phyloP scores from a whole-genome alignment of 108 stramenopile species.

The Poteriospumella lacustris region DNA sequence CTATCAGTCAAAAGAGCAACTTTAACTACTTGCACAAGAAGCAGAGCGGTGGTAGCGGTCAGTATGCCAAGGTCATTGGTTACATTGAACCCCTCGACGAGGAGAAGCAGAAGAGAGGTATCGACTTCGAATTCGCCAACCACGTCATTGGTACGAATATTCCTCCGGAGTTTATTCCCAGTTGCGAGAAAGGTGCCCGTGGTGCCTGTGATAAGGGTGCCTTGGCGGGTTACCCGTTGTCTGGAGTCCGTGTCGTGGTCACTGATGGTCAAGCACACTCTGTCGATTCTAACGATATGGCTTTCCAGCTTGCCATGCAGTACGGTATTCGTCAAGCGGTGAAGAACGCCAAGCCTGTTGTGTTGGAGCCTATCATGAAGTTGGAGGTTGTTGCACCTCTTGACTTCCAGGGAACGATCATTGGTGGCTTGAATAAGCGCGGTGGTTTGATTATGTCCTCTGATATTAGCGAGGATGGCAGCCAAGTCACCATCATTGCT shows the following conservation, averaged over 20 bases:
- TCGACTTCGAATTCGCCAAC: conserved; percentile 81
- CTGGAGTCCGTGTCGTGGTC: conserved; percentile 78
- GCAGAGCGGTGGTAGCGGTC: conserved; percentile 95
- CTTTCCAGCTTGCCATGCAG: conserved; percentile 89
- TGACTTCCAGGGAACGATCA: conserved; percentile 93
- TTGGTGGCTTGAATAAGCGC: conserved; percentile 82
- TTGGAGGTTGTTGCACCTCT: conserved; percentile 65
- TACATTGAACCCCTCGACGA: conserved; percentile 87
- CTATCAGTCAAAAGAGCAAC: conserved; percentile 65
- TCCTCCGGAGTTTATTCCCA: conserved; percentile 90
- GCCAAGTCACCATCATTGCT: conserved; percentile 70
- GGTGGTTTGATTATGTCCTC: conserved; percentile 78
- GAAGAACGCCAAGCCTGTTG: conserved; percentile 67
- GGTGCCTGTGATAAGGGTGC: conserved; percentile 85
- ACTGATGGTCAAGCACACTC: conserved; percentile 85
- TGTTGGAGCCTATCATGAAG: conserved; percentile 93
- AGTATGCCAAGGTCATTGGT: conserved; percentile 92
- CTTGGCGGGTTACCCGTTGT: conserved; percentile 79
- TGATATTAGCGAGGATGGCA: conserved; percentile 86
- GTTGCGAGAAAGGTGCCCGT: conserved; percentile 85
- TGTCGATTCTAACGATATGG: conserved; percentile 96
- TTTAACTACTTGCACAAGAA: conserved; percentile 99
- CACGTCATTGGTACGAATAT: conserved; percentile 87
- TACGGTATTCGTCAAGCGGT: conserved; percentile 84
- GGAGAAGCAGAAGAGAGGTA: conserved; percentile 60